A percentile compares a stretch with the other conserved stretches of the same genome.
Evolutionary conservation across 495 filamentous ascomycete species (phyloP).

Genomic region (Aeminium ludgeri): DNA sequence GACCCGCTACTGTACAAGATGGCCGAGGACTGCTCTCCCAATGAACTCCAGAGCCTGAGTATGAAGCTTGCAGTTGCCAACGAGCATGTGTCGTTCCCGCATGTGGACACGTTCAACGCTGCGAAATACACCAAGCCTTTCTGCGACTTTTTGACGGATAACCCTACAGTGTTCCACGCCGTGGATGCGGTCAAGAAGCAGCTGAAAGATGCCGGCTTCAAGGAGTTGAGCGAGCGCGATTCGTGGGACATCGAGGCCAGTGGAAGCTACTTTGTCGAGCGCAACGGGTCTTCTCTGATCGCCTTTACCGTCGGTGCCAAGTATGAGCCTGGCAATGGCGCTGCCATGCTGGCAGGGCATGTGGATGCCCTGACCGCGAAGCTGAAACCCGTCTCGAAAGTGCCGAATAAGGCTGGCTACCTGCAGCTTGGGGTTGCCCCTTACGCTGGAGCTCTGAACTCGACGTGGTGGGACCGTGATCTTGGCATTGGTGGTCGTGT

Average conservation of each 20-base stretch:
- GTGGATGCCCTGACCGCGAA: constrained; percentile 78
- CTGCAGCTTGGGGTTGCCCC: constrained; percentile 82
- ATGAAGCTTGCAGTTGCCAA: too few relatives aligned
- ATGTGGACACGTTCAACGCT: constrained; percentile 5
- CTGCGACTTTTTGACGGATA: constrained; percentile 69
- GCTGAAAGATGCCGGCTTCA: constrained; percentile 54
- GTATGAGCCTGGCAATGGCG: constrained; percentile 75
- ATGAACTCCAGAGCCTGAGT: not conserved
- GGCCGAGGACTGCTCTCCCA: not conserved
- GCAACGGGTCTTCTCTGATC: constrained; percentile 74
- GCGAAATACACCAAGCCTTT: constrained; percentile 59
- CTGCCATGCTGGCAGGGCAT: constrained; percentile 68
- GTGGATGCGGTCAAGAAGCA: constrained; percentile 58
- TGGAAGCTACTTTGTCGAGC: constrained; percentile 74
- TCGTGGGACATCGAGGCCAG: constrained; percentile 64
- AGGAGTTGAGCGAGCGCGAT: constrained; percentile 60
- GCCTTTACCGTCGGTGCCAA: constrained; percentile 71
- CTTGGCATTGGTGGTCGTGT: constrained; percentile 79
- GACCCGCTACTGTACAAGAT: too few relatives aligned
- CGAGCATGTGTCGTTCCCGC: too few relatives aligned
- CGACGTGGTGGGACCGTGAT: constrained; percentile 91
- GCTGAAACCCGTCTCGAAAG: constrained; percentile 75
- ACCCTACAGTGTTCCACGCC: constrained; percentile 86
- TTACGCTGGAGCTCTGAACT: constrained; percentile 72
- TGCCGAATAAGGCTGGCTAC: constrained; percentile 66